phyloP scores from a whole-genome alignment of 2,329 filamentous ascomycete species.

The Xylaria sp. region DNA sequence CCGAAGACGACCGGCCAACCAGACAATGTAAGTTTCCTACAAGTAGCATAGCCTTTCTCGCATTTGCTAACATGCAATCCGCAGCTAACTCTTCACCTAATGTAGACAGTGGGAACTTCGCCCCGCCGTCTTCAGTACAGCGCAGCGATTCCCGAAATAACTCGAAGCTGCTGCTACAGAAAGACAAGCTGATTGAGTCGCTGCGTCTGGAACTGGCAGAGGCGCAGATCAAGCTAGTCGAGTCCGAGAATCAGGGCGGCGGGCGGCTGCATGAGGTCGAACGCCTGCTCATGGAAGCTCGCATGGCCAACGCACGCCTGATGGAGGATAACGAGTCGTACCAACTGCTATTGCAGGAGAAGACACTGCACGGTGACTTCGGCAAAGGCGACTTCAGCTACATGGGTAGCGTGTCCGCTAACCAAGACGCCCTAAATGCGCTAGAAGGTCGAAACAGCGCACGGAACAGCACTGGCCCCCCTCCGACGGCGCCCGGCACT shows the following conservation, averaged over 20 bases:
- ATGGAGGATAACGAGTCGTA: constrained; percentile 99
- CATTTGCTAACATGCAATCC: constrained; percentile 23
- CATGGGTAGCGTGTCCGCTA: constrained; percentile 57
- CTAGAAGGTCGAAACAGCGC: constrained; percentile 56
- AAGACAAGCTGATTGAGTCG: constrained; percentile 94
- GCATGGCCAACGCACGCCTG: constrained; percentile 91
- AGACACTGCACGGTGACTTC: constrained; percentile 94
- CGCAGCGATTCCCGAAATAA: constrained; percentile 88
- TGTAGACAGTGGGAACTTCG: constrained; percentile 78
- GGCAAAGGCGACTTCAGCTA: constrained; percentile 80
- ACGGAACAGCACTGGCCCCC: constrained; percentile 32
- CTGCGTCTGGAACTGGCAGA: constrained; percentile 91
- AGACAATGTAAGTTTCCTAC: constrained; percentile 58
- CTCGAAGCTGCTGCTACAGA: constrained; percentile 88
- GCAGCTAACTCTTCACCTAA: constrained; percentile 64
- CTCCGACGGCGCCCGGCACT: constrained; percentile 43
- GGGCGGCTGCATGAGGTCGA: constrained; percentile 89
- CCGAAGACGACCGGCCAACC: constrained; percentile 58
- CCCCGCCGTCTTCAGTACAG: constrained; percentile 80
- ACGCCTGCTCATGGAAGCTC: constrained; percentile 83
- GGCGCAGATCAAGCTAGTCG: constrained; percentile 91
- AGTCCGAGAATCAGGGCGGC: constrained; percentile 90
- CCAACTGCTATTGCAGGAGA: constrained; percentile 90
- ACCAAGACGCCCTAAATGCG: constrained; percentile 66
- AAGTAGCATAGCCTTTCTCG: neutral